phyloP scores from a whole-genome alignment of 495 filamentous ascomycete species.

The Hypoxylon intermedium region DNA sequence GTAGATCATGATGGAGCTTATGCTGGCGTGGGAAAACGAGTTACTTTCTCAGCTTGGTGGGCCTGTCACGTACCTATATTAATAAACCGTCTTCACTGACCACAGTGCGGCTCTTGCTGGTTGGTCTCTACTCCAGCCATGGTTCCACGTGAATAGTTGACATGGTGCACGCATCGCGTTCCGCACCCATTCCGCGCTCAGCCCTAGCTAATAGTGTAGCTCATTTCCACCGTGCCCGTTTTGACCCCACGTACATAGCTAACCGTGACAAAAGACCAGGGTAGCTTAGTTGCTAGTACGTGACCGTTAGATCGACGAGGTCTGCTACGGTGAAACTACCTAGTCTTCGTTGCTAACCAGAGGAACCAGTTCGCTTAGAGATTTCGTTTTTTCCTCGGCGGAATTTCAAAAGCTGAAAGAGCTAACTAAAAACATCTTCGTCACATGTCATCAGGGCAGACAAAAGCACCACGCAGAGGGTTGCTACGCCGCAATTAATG shows the following conservation, averaged over 20 bases:
- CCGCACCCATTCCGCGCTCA: too few species aligned
- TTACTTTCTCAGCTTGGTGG: too few species aligned
- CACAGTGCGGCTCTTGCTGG: background rate
- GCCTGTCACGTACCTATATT: too few species aligned
- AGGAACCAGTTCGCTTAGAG: background rate
- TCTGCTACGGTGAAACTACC: too few species aligned
- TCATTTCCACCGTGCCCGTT: background rate
- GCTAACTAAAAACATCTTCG: conserved; percentile 1
- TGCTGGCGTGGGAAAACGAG: too few species aligned
- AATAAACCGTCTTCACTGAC: too few species aligned
- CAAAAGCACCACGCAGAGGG: conserved; percentile 19
- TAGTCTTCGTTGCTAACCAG: too few species aligned
- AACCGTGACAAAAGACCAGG: background rate
- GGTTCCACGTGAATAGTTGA: background rate
- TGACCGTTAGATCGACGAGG: too few species aligned
- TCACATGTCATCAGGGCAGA: conserved; percentile 17
- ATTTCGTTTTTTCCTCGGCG: too few species aligned
- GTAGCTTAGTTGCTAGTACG: too few species aligned
- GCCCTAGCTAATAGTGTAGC: background rate
- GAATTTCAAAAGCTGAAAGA: background rate
- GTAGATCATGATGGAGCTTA: too few species aligned
- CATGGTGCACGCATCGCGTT: background rate
- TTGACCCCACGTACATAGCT: background rate
- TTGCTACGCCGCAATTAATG: background rate
- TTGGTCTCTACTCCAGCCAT: too few species aligned